Evolutionary conservation across 148 eudicot species (phyloP), one percentile per base, ranked within the genome.

Genomic region (Rhododendron kiyosumense): DNA sequence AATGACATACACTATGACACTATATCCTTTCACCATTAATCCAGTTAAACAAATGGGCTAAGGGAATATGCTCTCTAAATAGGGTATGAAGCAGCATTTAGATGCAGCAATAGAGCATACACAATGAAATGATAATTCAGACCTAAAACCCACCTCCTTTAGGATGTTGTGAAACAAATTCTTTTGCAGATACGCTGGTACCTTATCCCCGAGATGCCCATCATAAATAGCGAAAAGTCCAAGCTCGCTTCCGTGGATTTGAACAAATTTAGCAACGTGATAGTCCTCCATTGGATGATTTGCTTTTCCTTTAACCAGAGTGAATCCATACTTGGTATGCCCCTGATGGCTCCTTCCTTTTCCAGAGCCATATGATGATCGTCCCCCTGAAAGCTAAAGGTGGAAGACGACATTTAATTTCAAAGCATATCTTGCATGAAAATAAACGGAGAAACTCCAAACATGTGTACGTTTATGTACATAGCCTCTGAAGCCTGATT

Each of bases 211-310:
- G 54, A 94, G 84, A 89, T 94, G 97, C 59, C 97, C 97, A 76
- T 94, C 97, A 87, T 87, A 94, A 4, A 94, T 93, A 87, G 97
- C 97, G 74, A 94, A 94, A 61, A 94, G 95, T 43, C 97, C 97
- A 85, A 94, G 92, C 86, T 93, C 95, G n/a, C 87, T 93, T 69
- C 92, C 93, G 22, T 84, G 83, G 61, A 65, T 32, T 57, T 85
- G 89, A 74, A 87, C 79, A 90, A 93, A 93, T 83, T 94, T 93
- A 75, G 97, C 95, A 65, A 94, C 95, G 88, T 93, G 94, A 88
- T 82, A 94, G 88, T 94, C 97, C 86, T 94, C 96, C 94, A 93
- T 93, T 24, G 95, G 95, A 86, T 93, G 95, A 82, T 91, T 92
- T 75, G 95, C 92, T 85, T 93, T 93, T 69, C 95, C 95, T 83